Percentiles rank a stretch among this genome's conserved stretches.
These are phyloP conservation scores for Zalerion maritima DNA, from an alignment of 495 filamentous ascomycete species.

Conservation along the genomic window DNA sequence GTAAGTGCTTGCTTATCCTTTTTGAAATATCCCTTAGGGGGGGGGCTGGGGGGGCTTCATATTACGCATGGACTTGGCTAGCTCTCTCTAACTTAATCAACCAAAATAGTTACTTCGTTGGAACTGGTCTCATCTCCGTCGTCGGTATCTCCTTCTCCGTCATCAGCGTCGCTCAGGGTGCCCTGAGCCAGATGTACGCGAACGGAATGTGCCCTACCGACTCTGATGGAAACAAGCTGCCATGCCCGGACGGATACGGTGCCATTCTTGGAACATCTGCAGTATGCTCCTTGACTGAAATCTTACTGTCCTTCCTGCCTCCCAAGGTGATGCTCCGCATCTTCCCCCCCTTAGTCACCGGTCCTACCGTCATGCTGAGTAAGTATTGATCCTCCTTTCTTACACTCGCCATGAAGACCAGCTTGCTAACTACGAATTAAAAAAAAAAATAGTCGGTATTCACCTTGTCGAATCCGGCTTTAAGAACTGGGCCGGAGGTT, in stretches of 20 bases:
- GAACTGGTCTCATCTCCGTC: conserved; percentile 82
- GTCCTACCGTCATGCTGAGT: conserved; percentile 60
- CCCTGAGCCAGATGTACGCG: conserved; percentile 70
- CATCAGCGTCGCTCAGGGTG: conserved; percentile 69
- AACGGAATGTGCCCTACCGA: conserved; percentile 61
- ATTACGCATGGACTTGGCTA: too few relatives aligned
- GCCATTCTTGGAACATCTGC: conserved; percentile 64
- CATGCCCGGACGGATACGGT: conserved; percentile 77
- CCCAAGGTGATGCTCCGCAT: conserved; percentile 54
- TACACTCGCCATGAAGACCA: background rate
- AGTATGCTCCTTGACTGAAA: conserved; percentile 57
- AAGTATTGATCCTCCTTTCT: too few relatives aligned
- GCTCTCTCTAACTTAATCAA: conserved; percentile 1
- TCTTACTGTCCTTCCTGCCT: conserved; percentile 61
- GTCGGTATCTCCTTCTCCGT: conserved; percentile 79
- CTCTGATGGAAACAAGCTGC: conserved; percentile 47
- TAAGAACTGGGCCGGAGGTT: conserved; percentile 73
- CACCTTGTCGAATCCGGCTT: conserved; percentile 63
- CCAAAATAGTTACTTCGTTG: conserved; percentile 48
- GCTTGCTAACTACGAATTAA: conserved; percentile 4
- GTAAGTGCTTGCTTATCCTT: conserved; percentile 20
- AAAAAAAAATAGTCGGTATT: conserved; percentile 42
- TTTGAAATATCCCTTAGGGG: too few relatives aligned
- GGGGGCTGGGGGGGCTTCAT: too few relatives aligned
- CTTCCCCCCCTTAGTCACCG: conserved; percentile 84